These are phyloP conservation scores for Clathrospora elynae DNA, from an alignment of 2,329 filamentous ascomycete species.

Conservation along the genomic window DNA sequence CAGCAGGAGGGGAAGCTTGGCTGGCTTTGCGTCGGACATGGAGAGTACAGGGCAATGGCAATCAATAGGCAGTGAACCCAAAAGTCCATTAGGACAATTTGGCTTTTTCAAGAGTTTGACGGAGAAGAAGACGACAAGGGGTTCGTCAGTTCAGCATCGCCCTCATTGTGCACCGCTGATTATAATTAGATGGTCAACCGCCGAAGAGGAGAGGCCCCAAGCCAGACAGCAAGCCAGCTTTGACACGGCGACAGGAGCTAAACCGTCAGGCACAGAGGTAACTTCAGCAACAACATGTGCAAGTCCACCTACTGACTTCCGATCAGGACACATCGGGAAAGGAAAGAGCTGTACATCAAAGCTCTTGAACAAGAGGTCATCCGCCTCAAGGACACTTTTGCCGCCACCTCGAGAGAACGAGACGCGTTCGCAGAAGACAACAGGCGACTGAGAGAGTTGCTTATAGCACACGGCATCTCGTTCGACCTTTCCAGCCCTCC, in stretches of 20 bases:
- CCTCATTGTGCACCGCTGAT: conserved; percentile 9
- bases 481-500: conserved; percentile 55
- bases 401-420: conserved; percentile 74
- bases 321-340: conserved; percentile 86
- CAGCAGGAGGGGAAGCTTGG: conserved; percentile 43
- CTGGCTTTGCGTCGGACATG: conserved; percentile 45
- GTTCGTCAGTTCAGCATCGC: conserved; percentile 50
- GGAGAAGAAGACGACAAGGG: conserved; percentile 79
- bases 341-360: conserved; percentile 96
- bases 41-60: conserved; percentile 47
- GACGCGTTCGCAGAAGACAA: conserved; percentile 80
- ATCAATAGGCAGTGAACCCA: conserved; percentile 45
- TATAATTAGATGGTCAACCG: conserved; percentile 72
- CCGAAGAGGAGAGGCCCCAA: conserved; percentile 92
- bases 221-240: conserved; percentile 91
- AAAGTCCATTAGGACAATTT: conserved; percentile 47
- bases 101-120: conserved; percentile 67
- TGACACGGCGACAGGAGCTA: conserved; percentile 89
- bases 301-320: conserved; percentile 18
- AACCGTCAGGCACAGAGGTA: conserved; percentile 96
- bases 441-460: conserved; percentile 68
- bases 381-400: conserved; percentile 83
- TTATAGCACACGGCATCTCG: conserved; percentile 63
- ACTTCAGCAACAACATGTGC: not conserved
- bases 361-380: conserved; percentile 89